These are phyloP conservation scores for Ligustrum vulgare DNA, from an alignment of 257 asterid genomes.

Conservation along the genomic window DNA sequence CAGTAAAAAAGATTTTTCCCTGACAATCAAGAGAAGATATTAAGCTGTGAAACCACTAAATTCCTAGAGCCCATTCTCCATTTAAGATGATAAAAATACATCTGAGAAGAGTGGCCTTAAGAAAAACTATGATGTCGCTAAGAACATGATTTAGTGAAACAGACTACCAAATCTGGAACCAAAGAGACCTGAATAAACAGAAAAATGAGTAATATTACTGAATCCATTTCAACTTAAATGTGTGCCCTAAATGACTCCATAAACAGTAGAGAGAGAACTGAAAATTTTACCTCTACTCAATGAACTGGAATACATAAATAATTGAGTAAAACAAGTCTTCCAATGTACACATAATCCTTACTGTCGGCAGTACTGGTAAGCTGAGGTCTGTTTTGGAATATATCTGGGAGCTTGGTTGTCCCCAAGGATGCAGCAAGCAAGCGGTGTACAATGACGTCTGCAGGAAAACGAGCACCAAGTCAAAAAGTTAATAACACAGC, in stretches of 20 bases:
- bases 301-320: conserved; percentile 13
- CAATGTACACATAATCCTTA: conserved; percentile 37
- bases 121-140: neutral
- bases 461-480: conserved; percentile 30
- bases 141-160: neutral
- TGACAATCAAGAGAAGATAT: neutral
- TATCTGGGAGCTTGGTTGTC: conserved; percentile 74
- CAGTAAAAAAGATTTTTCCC: neutral
- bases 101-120: neutral
- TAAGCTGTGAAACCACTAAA: neutral
- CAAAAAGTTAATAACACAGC: conserved; percentile 18
- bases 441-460: conserved; percentile 92
- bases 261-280: neutral
- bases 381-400: conserved; percentile 71
- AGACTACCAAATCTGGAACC: neutral
- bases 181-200: neutral
- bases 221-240: conserved; percentile 1
- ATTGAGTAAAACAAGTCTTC: neutral
- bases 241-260: conserved; percentile 13
- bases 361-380: conserved; percentile 86
- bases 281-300: conserved; percentile 8
- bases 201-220: conserved; percentile 8
- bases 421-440: conserved; percentile 98
- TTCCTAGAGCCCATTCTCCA: neutral
- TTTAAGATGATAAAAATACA: neutral